Evolutionary conservation across 371 early-diverging fungal species (phyloP).

Genomic region (Mortierella sp.): DNA sequence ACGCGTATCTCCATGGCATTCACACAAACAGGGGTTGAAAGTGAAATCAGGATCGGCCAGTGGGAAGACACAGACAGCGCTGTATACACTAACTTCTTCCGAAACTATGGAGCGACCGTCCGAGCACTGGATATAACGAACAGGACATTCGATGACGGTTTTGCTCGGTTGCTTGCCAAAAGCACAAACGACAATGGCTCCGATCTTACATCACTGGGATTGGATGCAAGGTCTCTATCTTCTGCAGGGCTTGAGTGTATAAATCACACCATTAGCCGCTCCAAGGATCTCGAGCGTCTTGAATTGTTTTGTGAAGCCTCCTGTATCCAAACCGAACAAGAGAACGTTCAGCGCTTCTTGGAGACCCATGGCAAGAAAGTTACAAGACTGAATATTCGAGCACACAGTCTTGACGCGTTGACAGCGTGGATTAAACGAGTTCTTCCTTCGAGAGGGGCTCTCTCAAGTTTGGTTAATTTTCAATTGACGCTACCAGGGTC

Average conservation of each 20-base stretch:
- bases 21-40: not conserved
- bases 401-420: not conserved
- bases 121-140: not conserved
- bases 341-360: not conserved
- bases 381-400: not conserved
- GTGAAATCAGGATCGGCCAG: not conserved
- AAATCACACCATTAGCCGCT: not conserved
- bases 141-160: not conserved
- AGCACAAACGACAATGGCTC: not conserved
- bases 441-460: not conserved
- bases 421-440: not conserved
- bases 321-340: not conserved
- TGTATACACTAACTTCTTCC: not conserved
- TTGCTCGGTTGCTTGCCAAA: not conserved
- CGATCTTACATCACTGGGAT: not conserved
- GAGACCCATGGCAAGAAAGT: not conserved
- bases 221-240: not conserved
- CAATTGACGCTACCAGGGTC: too few species aligned
- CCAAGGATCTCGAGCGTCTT: not conserved
- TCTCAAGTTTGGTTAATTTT: not conserved
- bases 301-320: not conserved
- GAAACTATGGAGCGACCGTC: not conserved
- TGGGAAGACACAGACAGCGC: not conserved
- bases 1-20: not conserved
- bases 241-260: not conserved